Evolutionary conservation across 2,329 filamentous ascomycete species (phyloP).

Genomic region (Waltergamsia citrina): DNA sequence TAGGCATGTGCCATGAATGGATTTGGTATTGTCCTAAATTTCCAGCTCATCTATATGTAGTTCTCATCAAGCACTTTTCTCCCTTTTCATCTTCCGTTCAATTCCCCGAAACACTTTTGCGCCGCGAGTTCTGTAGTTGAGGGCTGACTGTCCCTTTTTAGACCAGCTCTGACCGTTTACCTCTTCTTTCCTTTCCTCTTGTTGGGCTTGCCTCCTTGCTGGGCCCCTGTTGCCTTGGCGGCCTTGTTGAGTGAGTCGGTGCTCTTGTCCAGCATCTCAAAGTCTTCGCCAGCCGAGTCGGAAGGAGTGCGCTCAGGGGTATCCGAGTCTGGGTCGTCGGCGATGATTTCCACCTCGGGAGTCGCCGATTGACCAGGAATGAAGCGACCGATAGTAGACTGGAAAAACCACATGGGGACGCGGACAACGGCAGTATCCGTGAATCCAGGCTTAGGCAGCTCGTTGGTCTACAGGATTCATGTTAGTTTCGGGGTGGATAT

Average conservation of each 20-base stretch:
- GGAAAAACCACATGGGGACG: conserved; percentile 66
- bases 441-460: conserved; percentile 69
- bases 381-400: conserved; percentile 40
- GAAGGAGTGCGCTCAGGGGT: conserved; percentile 41
- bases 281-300: conserved; percentile 50
- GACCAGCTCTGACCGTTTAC: too few species aligned
- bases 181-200: conserved; percentile 47
- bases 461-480: conserved; percentile 53
- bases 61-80: too few species aligned
- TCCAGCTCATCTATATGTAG: too few species aligned
- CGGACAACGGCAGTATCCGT: conserved; percentile 75
- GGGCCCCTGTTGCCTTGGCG: conserved; percentile 38
- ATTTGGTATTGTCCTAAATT: too few species aligned
- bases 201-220: conserved; percentile 35
- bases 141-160: too few species aligned
- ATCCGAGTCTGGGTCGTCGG: conserved; percentile 37
- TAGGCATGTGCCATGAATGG: too few species aligned
- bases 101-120: too few species aligned
- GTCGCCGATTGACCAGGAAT: conserved; percentile 28
- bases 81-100: too few species aligned
- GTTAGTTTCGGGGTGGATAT: background rate
- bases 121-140: too few species aligned
- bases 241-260: conserved; percentile 42
- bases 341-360: conserved; percentile 23
- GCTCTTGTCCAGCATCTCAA: conserved; percentile 54